A percentile compares a stretch with the other conserved stretches of the same genome.
Conservation (phyloP, 2,329 filamentous ascomycete species). For the Hymenoscyphus repandus region DNA sequence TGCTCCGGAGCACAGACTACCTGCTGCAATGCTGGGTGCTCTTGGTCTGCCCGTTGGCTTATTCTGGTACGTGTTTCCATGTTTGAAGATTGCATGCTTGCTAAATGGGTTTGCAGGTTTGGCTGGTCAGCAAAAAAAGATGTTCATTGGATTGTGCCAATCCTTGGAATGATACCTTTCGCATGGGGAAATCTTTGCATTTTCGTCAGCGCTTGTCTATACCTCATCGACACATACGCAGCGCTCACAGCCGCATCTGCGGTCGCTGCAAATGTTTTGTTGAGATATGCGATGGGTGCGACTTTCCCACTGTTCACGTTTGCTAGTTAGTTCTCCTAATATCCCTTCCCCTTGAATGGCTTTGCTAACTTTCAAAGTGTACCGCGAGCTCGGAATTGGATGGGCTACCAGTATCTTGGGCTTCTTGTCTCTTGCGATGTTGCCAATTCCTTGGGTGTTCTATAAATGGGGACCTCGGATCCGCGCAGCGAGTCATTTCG, state of each 20-base stretch:
- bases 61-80: slow-evolving; percentile 43
- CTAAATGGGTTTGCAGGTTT: slow-evolving; percentile 4
- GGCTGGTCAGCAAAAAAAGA: slow-evolving; percentile 5
- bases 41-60: slow-evolving; percentile 44
- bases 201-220: slow-evolving; percentile 38
- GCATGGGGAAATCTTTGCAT: slow-evolving; percentile 55
- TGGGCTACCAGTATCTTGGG: slow-evolving; percentile 37
- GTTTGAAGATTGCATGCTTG: not conserved
- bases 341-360: not conserved
- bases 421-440: slow-evolving; percentile 36
- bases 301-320: slow-evolving; percentile 29
- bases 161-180: slow-evolving; percentile 44
- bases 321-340: slow-evolving; percentile 35
- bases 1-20: slow-evolving; percentile 50
- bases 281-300: slow-evolving; percentile 12
- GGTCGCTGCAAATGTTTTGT: slow-evolving; percentile 12
- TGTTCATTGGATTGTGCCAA: slow-evolving; percentile 15
- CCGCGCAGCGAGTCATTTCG: slow-evolving; percentile 4
- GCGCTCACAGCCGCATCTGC: slow-evolving; percentile 10
- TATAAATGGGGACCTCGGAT: slow-evolving; percentile 31
- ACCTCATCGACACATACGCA: slow-evolving; percentile 13
- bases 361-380: slow-evolving; percentile 22
- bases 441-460: slow-evolving; percentile 39
- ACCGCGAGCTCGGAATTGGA: slow-evolving; percentile 24
- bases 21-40: slow-evolving; percentile 52